Percentiles rank a stretch among this genome's conserved stretches.
Conservation (phyloP, 2,329 filamentous ascomycete genomes). For the Paecilomyces dactylethromorphus region DNA sequence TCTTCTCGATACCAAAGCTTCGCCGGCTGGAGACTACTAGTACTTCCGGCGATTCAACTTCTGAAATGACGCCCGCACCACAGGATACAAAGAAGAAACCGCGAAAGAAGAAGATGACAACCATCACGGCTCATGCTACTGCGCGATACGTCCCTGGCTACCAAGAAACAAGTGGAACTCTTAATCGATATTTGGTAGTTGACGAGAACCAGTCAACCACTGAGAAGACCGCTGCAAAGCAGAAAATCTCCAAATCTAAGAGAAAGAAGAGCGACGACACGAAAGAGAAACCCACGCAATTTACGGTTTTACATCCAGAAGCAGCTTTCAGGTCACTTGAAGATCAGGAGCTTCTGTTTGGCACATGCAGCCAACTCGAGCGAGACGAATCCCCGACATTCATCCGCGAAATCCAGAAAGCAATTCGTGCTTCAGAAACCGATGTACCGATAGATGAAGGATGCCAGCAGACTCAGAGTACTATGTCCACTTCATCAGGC, state of each 20-base stretch:
- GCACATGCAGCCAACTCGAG: conserved; percentile 76
- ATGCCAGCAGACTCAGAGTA: background rate
- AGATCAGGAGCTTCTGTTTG: conserved; percentile 73
- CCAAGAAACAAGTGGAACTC: conserved; percentile 22
- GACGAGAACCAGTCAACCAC: conserved; percentile 9
- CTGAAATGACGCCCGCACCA: conserved; percentile 6
- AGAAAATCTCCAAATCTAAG: conserved; percentile 11
- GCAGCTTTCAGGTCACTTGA: conserved; percentile 61
- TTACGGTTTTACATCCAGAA: conserved; percentile 59
- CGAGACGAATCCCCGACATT: conserved; percentile 64
- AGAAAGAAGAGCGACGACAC: conserved; percentile 15
- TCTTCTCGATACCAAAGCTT: conserved; percentile 1
- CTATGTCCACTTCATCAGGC: conserved; percentile 2
- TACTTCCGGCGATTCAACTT: background rate
- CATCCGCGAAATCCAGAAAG: conserved; percentile 22
- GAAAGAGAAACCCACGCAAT: conserved; percentile 37
- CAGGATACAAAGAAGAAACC: conserved; percentile 36
- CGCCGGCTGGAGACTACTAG: background rate
- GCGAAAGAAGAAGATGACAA: conserved; percentile 63
- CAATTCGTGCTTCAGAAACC: conserved; percentile 23
- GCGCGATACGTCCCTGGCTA: conserved; percentile 55
- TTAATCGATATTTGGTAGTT: conserved; percentile 44
- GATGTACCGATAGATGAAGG: conserved; percentile 5
- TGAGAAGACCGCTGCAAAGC: conserved; percentile 6
- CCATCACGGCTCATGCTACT: conserved; percentile 71